Evolutionary conservation across 73 alveolate species (phyloP), one percentile per base, ranked within the genome.

Genomic region (Effrenium voratum): DNA sequence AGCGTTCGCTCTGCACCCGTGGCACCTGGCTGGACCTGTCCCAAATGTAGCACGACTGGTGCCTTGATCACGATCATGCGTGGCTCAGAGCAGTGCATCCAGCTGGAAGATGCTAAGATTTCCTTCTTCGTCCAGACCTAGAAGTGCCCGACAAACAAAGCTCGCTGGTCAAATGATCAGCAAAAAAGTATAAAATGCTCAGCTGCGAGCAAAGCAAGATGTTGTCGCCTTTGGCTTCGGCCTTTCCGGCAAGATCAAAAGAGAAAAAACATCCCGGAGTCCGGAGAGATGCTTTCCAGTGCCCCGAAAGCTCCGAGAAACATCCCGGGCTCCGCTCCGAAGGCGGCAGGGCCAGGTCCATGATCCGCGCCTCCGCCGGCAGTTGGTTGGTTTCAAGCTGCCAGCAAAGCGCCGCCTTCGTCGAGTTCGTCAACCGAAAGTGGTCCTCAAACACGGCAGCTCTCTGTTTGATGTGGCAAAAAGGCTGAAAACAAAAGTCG

Each of bases 71-170:
- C 8, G 28, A 10, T 45, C 30, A 45, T 24, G 75, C 75, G 34
- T 10, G 16, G 8, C 59, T 75, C 40, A 38, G 86, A 38, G 38
- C 8, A 10, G 36, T 19, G 8, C 93, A 75, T 85, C 94, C 34
- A 85, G 80, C 36, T 52, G 52, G 68, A 85, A 85, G 32, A 85
- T 40, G 45, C 81, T 85, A 63, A 85, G 36, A 81, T 60, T 40
- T 28, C 94, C 94, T 24, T 59, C 94, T 57, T 85, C 94, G 28
- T 85, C 94, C 94, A 85, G 24, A 59, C 94, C 94, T 85, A 28
- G 30, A 52, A 5, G 26, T 55, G 12, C 30, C 28, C 28, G 3
- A 22, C 72, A 57, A 57, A 57, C 16, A 22, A 57, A 57, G n/a
- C n/a, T 57, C n/a, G 72, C 72, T 22, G 28, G 28, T 22, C 72